Evolutionary conservation across 192 early-diverging fungal species (phyloP), one percentile per base, ranked within the genome.

Genomic region (Umbelopsis ramanniana): DNA sequence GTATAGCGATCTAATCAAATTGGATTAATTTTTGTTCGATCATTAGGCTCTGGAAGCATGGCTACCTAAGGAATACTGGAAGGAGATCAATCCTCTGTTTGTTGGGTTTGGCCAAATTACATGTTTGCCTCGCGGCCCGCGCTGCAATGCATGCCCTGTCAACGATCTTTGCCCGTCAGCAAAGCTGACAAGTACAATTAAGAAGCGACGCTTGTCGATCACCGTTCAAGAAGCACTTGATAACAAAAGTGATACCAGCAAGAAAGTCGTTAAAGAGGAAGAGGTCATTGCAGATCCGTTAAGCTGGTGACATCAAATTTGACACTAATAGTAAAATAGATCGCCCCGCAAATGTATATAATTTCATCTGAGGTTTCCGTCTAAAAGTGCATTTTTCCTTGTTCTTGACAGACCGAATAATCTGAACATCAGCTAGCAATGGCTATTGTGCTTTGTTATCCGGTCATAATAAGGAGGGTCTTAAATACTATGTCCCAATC

Each of bases 81-180:
- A 84, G 52, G 89, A 90, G 70, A 91, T 98, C 74, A 98, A 98
- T 80, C 87, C 88, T 22, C 74, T 96, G 21, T 74, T 98, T 11
- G 97, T 98, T 38, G 97, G 97, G 2, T 95, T 93, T 78, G 97
- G 97, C 17, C 97, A 98, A 78, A 88, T 84, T 3, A 71, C 89
- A 35, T 98, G 97, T 72, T 74, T 84, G 12, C 93, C 90, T 2
- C 78, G 91, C 3, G 84, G 82, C 8, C 97, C 97, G 3, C 82
- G 76, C 21, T 98, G 97, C 80, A 76, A 73, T 15, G 79, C 81
- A 38, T 98, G 97, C 66, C 97, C 97, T 14, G 93, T 96, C 14
- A 76, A 67, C 26, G 84, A 90, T 43, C 74, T 77, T 33, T 97
- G 95, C 76, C 89, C 90, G 17, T 79, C 77, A 26, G 67, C 76